Conservation (phyloP, 192 early-diverging fungal genomes). For the Spinellus fusiger region DNA sequence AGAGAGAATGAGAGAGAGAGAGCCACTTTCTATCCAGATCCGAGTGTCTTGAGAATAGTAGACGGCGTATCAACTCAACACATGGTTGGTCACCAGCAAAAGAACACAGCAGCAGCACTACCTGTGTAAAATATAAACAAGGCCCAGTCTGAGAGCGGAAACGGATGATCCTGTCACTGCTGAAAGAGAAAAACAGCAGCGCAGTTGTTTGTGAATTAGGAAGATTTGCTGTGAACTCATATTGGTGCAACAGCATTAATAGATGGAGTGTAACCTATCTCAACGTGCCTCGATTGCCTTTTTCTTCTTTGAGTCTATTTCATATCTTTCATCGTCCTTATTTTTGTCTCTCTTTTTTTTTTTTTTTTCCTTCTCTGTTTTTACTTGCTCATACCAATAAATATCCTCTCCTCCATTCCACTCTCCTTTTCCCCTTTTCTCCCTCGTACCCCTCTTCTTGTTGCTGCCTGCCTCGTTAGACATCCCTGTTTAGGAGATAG, state of each 20-base stretch:
- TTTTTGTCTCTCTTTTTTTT: neutral
- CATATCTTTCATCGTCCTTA: neutral
- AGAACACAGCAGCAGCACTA: neutral
- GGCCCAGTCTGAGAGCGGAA: neutral
- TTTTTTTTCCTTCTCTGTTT: constrained; percentile 1
- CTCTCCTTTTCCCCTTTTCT: neutral
- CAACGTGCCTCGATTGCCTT: constrained; percentile 10
- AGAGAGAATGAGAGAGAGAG: neutral
- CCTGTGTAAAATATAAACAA: no score
- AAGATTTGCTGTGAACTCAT: neutral
- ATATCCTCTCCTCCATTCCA: neutral
- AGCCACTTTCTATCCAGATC: neutral
- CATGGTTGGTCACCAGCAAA: neutral
- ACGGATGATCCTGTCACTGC: neutral
- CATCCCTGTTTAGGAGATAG: neutral
- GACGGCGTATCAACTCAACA: neutral
- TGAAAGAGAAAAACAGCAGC: neutral
- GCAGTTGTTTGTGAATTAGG: neutral
- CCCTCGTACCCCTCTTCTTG: constrained; percentile 2
- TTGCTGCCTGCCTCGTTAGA: no score
- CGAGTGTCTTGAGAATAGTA: neutral
- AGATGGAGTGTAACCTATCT: constrained; percentile 11
- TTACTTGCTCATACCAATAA: no score
- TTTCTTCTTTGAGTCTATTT: neutral
- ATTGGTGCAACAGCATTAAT: constrained; percentile 2